These are phyloP conservation scores for Penicillium sp. DNA, from an alignment of 2,329 filamentous ascomycete genomes.

Conservation along the genomic window DNA sequence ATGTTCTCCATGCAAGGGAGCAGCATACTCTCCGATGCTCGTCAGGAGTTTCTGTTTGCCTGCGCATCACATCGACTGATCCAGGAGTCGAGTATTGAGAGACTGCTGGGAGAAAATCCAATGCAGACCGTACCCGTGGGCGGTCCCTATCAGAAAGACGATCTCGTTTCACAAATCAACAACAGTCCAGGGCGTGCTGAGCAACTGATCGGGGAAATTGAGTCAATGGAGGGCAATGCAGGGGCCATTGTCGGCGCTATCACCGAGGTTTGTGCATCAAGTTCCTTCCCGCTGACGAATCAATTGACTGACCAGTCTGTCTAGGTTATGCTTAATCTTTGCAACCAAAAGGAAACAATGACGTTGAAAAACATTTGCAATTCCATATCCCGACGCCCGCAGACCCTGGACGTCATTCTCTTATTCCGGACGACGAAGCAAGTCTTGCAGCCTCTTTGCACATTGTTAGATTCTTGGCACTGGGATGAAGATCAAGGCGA, in stretches of 20 bases:
- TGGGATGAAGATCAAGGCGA: conserved; percentile 61
- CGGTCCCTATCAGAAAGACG: conserved; percentile 70
- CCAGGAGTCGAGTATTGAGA: conserved; percentile 67
- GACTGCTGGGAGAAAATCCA: conserved; percentile 75
- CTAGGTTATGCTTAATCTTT: conserved; percentile 51
- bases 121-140: conserved; percentile 70
- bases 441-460: conserved; percentile 54
- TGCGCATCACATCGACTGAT: conserved; percentile 87
- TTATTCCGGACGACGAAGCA: conserved; percentile 54
- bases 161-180: conserved; percentile 70
- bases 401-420: conserved; percentile 53
- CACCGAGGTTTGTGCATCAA: conserved; percentile 52
- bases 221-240: conserved; percentile 86
- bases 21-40: conserved; percentile 59
- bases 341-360: conserved; percentile 56
- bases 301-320: neutral
- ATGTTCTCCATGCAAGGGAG: conserved; percentile 57
- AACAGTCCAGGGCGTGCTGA: conserved; percentile 70
- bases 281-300: neutral
- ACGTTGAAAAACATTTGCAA: conserved; percentile 57
- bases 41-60: conserved; percentile 80
- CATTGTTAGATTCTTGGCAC: conserved; percentile 56
- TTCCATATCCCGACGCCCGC: conserved; percentile 50
- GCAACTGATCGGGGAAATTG: conserved; percentile 71
- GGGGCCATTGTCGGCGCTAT: conserved; percentile 76